Evolutionary conservation across 1,139 yeast genomes (phyloP), one percentile per base, ranked within the genome.

Genomic region (Candida smagusa): DNA sequence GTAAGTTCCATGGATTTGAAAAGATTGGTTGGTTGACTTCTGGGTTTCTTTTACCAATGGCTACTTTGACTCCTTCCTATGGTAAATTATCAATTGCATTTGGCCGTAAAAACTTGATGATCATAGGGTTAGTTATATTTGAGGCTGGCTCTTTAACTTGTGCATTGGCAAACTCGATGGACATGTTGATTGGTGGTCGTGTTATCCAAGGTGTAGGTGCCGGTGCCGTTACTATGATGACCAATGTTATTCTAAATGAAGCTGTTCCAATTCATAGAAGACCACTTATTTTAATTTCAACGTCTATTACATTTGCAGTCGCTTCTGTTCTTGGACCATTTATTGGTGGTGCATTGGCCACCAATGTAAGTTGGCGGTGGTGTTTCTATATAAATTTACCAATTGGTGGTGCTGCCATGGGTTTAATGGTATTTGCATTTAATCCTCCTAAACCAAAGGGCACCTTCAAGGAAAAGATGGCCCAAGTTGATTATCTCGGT

Each of bases 371-470:
- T 12, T 84, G 90, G 90, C 68, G 92, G 53, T 84, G 90, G 90
- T 79, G 87, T 48, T 84, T 84, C 55, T 84, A 79, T 56, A 70
- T 84, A 49, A 84, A 83, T 53, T 58, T 84, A 41, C 88, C 90
- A 4, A 61, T 82, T 35, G 85, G 86, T 12, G 88, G 84, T 0
- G 44, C 72, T 3, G 81, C 84, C 1, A 57, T 73, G 12, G 54
- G 59, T 0, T 52, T 74, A 12, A 64, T 84, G 35, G 41, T 64
- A 6, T 49, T 67, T 31, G 66, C 74, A 9, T 80, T 79, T 58
- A 65, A 73, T 32, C 84, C 88, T 11, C 83, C 82, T 9, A 61
- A 47, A 30, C 67, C 78, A 3, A 56, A 56, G 28, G 75, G 77
- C 4, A 55, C 61, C 30, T 42, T 73, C 34, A 51, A 49, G 29